These are phyloP conservation scores for Tolypocladium inflatum DNA, from an alignment of 2,329 filamentous ascomycete genomes.

Conservation along the genomic window DNA sequence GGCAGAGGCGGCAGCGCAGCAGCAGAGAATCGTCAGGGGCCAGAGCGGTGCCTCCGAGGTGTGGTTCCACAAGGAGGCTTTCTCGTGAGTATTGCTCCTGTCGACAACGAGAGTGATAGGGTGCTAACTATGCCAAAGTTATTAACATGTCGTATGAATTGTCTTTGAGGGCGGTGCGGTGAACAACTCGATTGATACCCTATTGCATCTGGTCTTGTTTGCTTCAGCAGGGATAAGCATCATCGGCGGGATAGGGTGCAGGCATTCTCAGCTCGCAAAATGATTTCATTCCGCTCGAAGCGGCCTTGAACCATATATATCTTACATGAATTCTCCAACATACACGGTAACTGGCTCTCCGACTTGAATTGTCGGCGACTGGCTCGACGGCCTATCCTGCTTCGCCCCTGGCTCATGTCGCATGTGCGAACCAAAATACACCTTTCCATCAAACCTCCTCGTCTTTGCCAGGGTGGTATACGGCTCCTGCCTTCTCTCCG, in stretches of 20 bases:
- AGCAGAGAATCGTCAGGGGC: constrained; percentile 9
- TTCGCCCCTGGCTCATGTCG: constrained; percentile 27
- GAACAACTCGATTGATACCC: background rate
- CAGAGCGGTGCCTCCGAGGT: constrained; percentile 8
- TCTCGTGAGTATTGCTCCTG: constrained; percentile 6
- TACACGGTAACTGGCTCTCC: constrained; percentile 33
- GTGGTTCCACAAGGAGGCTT: constrained; percentile 14
- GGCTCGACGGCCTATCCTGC: constrained; percentile 8
- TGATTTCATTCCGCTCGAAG: background rate
- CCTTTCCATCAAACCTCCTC: constrained; percentile 70
- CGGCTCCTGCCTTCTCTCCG: constrained; percentile 69
- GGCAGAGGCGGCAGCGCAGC: constrained; percentile 9
- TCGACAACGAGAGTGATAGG: background rate
- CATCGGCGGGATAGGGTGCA: background rate
- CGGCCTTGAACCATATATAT: background rate
- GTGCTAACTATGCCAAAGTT: background rate
- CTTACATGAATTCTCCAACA: background rate
- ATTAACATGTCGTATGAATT: background rate
- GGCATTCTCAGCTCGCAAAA: background rate
- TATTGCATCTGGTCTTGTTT: background rate
- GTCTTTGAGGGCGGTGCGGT: background rate
- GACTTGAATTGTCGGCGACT: constrained; percentile 34
- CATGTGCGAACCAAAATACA: constrained; percentile 84
- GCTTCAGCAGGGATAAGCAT: background rate
- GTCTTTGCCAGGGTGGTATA: constrained; percentile 85